phyloP scores from a whole-genome alignment of 1,139 yeast genomes.

The Zhuliangozyma blackwelliae region DNA sequence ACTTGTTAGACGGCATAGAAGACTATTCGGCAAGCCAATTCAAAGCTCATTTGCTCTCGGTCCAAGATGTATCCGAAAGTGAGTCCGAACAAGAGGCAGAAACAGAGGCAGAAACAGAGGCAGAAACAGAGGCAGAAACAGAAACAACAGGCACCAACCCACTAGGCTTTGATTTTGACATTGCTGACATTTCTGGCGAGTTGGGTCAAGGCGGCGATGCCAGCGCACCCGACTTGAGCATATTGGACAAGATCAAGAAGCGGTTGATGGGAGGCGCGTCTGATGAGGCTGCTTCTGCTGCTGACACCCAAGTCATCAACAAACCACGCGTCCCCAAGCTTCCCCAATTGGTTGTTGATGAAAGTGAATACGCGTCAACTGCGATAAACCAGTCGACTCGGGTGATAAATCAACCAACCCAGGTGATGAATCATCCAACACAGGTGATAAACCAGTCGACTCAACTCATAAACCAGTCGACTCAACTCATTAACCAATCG shows the following conservation, averaged over 20 bases:
- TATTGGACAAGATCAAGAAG: constrained; percentile 16
- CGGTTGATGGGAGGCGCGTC: constrained; percentile 9
- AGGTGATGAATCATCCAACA: neutral
- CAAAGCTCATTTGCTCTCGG: constrained; percentile 2
- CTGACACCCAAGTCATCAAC: neutral
- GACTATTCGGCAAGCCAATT: constrained; percentile 10
- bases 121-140: neutral
- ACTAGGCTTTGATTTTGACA: constrained; percentile 12
- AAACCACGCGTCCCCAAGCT: constrained; percentile 12
- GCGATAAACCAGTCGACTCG: constrained; percentile 1
- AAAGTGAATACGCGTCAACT: constrained; percentile 15
- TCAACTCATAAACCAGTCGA: neutral
- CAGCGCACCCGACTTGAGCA: constrained; percentile 7
- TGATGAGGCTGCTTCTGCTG: too few species aligned
- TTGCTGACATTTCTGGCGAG: constrained; percentile 12
- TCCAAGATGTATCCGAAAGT: neutral
- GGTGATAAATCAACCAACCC: constrained; percentile 1
- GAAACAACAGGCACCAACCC: constrained; percentile 1
- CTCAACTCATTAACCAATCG: constrained; percentile 2
- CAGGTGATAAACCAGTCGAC: neutral
- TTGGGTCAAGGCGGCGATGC: constrained; percentile 2
- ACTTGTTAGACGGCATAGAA: constrained; percentile 16
- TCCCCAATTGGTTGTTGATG: constrained; percentile 29
- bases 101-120: too few species aligned
- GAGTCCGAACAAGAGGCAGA: neutral